Evolutionary conservation across 2,329 filamentous ascomycete species (phyloP), one percentile per base, ranked within the genome.

Genomic region (Trichoderma brevicompactum): DNA sequence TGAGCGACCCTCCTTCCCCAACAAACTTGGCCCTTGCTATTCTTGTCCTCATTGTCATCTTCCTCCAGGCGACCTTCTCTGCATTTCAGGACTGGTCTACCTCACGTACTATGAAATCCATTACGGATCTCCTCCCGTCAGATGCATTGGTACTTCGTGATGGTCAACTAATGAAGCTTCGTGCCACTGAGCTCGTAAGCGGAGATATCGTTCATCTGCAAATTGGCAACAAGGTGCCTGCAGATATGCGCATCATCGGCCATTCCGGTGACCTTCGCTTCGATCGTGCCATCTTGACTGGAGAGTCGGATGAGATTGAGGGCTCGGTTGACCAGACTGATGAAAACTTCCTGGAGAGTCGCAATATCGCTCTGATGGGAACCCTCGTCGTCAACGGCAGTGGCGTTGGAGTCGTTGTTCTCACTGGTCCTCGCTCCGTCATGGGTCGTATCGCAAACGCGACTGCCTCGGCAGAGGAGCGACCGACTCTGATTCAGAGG

Each of bases 51-150:
- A 79, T 82, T 50, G 80, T 82, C 67, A 82, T 82, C 64, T 69
- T 79, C 36, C 76, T 82, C 0, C 80, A 82, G 65, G 80, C 81
- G 40, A 72, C 72, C 36, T 82, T 82, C 69, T 80, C 78, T 0
- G 79, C 78, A 6, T 82, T 82, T 53, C 79, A 81, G 69, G 80
- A 82, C 63, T 82, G 79, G 79, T 82, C 80, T 0, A 82, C 79
- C 1, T 74, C 74, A 17, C 75, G 77, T 50, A 80, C 78, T 0
- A 82, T 83, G 79, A 79, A 80, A 17, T 79, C 80, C 34, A 83
- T 83, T 56, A 74, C 79, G 2, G 78, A 80, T 64, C 71, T 83
- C 12, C 66, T 83, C 0, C 81, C 81, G 0, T 75, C 79, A 0
- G 79, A 81, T 32, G 77, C 79, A 0, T 69, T 79, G 12, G 80